A percentile compares a stretch with the other conserved stretches of the same genome.
Conservation (phyloP, 2,329 filamentous ascomycete species). For the Alternaria longipes region DNA sequence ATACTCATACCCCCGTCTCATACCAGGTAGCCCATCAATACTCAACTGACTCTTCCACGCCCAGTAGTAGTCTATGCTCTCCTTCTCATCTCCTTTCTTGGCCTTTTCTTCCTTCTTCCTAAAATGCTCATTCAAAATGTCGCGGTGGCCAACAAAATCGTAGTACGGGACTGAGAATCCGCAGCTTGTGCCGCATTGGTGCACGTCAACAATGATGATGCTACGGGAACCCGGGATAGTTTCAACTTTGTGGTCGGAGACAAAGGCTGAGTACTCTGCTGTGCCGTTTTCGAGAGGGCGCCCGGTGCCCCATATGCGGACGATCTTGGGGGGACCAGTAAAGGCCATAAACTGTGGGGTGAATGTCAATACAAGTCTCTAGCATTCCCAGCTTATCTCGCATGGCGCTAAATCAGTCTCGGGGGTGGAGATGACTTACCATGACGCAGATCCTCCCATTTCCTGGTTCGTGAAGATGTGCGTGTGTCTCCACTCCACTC, state of each 20-base stretch:
- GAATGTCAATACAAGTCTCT: not conserved
- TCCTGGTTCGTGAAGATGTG: slow-evolving; percentile 53
- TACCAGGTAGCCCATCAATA: slow-evolving; percentile 57
- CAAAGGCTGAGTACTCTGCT: slow-evolving; percentile 46
- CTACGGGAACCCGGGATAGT: slow-evolving; percentile 50
- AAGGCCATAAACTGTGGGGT: slow-evolving; percentile 51
- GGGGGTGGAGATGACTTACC: not conserved
- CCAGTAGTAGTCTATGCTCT: slow-evolving; percentile 57
- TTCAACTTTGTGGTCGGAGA: slow-evolving; percentile 45
- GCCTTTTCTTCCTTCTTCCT: slow-evolving; percentile 51
- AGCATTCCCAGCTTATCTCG: not conserved
- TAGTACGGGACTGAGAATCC: slow-evolving; percentile 57
- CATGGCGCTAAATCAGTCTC: not conserved
- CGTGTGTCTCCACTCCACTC: slow-evolving; percentile 55
- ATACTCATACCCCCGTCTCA: slow-evolving; percentile 51
- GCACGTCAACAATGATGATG: slow-evolving; percentile 55
- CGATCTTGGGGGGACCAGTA: slow-evolving; percentile 53
- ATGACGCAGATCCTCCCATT: slow-evolving; percentile 56
- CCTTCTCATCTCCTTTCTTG: slow-evolving; percentile 47
- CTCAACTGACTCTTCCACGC: slow-evolving; percentile 55
- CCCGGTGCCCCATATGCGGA: slow-evolving; percentile 55
- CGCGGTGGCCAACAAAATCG: slow-evolving; percentile 54
- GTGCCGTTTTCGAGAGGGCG: slow-evolving; percentile 51
- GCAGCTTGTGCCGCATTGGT: slow-evolving; percentile 56
- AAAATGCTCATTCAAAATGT: slow-evolving; percentile 54